Evolutionary conservation across 2,329 filamentous ascomycete species (phyloP).

Genomic region (Diaporthe citriasiana): DNA sequence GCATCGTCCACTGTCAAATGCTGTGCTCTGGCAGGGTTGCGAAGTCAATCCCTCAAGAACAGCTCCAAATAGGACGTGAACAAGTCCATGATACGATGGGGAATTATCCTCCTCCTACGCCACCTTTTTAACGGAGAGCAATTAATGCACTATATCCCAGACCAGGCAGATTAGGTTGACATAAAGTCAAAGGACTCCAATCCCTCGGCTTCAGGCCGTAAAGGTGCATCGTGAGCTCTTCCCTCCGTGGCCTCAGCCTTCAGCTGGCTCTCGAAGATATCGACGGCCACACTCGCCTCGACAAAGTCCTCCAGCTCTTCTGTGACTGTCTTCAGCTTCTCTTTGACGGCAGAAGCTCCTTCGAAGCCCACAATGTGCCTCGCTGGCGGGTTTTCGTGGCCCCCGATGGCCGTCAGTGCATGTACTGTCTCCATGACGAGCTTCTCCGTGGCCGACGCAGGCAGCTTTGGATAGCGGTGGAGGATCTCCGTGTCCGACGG

Average conservation of each 20-base stretch:
- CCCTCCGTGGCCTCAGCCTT: slow-evolving; percentile 65
- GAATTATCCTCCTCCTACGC: not conserved
- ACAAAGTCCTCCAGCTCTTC: slow-evolving; percentile 98
- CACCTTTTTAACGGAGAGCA: not conserved
- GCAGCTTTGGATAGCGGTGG: slow-evolving; percentile 81
- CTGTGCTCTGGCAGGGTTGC: slow-evolving; percentile 9
- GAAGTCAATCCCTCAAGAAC: not conserved
- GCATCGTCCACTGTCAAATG: slow-evolving; percentile 4
- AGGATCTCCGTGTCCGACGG: slow-evolving; percentile 61
- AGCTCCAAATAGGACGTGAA: not conserved
- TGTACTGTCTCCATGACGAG: slow-evolving; percentile 92
- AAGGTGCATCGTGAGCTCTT: slow-evolving; percentile 48
- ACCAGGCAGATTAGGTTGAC: slow-evolving; percentile 1
- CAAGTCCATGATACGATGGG: not conserved
- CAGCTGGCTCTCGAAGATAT: slow-evolving; percentile 75
- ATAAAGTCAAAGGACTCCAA: slow-evolving; percentile 35
- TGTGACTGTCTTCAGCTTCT: slow-evolving; percentile 96
- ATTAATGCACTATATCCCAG: not conserved
- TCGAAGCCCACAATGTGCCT: slow-evolving; percentile 95
- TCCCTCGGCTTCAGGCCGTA: slow-evolving; percentile 32
- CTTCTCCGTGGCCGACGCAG: slow-evolving; percentile 75
- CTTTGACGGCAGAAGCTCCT: slow-evolving; percentile 88
- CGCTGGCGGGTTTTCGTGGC: slow-evolving; percentile 94
- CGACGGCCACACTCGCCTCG: slow-evolving; percentile 87
- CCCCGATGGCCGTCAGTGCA: slow-evolving; percentile 90